A percentile compares a stretch with the other conserved stretches of the same genome.
Evolutionary conservation across 1,284 basidiomycete genomes (phyloP).

Genomic region (Ustilago cynodontis): DNA sequence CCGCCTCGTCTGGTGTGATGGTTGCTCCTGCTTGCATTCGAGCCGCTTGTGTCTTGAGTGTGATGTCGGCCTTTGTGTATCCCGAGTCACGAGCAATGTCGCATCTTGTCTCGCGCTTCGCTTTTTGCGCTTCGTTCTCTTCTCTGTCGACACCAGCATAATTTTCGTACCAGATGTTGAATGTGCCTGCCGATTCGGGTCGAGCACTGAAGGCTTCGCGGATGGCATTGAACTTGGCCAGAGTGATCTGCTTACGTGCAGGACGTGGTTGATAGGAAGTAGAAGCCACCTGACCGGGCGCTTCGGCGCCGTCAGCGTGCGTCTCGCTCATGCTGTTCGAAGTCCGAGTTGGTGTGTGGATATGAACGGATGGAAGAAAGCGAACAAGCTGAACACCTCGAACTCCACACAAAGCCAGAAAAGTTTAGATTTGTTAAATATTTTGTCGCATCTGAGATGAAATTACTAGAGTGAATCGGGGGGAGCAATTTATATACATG

Average conservation of each 20-base stretch:
- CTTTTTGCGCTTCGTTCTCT: constrained; percentile 75
- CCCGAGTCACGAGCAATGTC: constrained; percentile 89
- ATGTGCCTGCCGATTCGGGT: constrained; percentile 59
- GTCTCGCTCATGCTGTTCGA: constrained; percentile 33
- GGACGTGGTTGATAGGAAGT: constrained; percentile 59
- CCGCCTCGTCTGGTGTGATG: constrained; percentile 75
- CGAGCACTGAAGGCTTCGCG: constrained; percentile 57
- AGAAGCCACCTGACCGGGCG: constrained; percentile 26
- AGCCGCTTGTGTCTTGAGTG: constrained; percentile 33
- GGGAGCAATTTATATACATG: too few species aligned
- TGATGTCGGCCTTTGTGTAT: constrained; percentile 75
- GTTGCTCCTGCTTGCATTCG: constrained; percentile 24
- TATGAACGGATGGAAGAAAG: not conserved
- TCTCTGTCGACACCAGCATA: constrained; percentile 80
- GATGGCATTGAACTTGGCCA: constrained; percentile 61
- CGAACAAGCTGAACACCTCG: not conserved
- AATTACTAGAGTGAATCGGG: too few species aligned
- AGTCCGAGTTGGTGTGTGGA: not conserved
- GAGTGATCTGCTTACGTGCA: constrained; percentile 64
- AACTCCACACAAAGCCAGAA: not conserved
- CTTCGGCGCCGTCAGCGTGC: constrained; percentile 2
- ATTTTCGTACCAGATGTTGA: constrained; percentile 98
- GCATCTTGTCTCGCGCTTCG: constrained; percentile 89
- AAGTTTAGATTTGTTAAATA: too few species aligned
- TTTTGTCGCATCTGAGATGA: too few species aligned